Percentiles rank a stretch among this genome's conserved stretches.
These are phyloP conservation scores for Rhynchosporium agropyri DNA, from an alignment of 2,329 filamentous ascomycete species.

Conservation along the genomic window DNA sequence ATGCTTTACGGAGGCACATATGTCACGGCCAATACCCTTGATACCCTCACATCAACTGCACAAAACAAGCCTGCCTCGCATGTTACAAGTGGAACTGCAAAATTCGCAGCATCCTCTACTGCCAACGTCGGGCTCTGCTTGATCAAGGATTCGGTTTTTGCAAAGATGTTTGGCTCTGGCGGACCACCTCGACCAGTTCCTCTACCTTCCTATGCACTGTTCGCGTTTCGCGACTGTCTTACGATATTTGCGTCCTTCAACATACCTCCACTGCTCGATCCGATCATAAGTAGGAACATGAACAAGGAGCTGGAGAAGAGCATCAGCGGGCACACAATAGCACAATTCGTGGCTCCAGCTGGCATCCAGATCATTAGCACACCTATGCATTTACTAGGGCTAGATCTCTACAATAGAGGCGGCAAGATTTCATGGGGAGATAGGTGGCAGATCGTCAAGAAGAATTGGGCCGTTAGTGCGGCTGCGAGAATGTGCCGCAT, in stretches of 20 bases:
- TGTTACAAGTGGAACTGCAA: constrained; percentile 74
- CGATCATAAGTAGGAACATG: constrained; percentile 60
- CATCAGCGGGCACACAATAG: constrained; percentile 61
- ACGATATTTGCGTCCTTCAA: constrained; percentile 95
- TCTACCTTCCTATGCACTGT: constrained; percentile 72
- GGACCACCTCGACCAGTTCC: constrained; percentile 62
- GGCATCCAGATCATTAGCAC: constrained; percentile 78
- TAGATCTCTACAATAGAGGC: constrained; percentile 82
- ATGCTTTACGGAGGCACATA: constrained; percentile 87
- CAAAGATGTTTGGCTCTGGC: constrained; percentile 74
- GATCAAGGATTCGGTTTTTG: constrained; percentile 88
- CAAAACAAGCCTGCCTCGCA: constrained; percentile 57
- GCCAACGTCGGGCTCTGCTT: constrained; percentile 85
- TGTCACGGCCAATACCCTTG: constrained; percentile 82
- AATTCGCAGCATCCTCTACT: constrained; percentile 79
- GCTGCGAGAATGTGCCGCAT: constrained; percentile 80
- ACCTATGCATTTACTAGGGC: constrained; percentile 79
- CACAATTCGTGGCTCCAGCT: constrained; percentile 81
- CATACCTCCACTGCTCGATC: constrained; percentile 77
- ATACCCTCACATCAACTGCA: constrained; percentile 73
- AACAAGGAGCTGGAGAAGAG: constrained; percentile 53
- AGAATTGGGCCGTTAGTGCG: constrained; percentile 76
- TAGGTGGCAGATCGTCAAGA: constrained; percentile 67
- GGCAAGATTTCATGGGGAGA: constrained; percentile 53
- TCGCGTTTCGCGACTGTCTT: constrained; percentile 79